phyloP scores from a whole-genome alignment of 805 yeast species.

The Schizosaccharomyces osmophilus region DNA sequence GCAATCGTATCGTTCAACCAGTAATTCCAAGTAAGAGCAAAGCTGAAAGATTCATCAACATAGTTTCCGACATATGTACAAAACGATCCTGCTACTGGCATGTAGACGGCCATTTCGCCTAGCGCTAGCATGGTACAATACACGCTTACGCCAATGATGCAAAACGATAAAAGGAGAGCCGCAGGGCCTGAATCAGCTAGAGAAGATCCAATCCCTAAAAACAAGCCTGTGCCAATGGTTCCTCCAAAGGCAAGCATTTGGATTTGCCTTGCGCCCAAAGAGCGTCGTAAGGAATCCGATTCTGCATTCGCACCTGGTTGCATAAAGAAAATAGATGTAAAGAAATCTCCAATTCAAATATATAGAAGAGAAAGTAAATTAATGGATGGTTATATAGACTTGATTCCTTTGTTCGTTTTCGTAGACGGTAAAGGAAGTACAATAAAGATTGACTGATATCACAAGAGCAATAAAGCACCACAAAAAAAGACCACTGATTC shows the following conservation, averaged over 20 bases:
- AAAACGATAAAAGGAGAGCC: constrained; percentile 25
- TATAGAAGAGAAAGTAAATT: too few species aligned
- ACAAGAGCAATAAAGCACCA: too few species aligned
- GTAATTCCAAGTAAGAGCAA: constrained; percentile 52
- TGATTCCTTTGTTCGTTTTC: too few species aligned
- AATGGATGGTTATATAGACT: too few species aligned
- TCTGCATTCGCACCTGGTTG: background rate
- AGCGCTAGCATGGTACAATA: constrained; percentile 28
- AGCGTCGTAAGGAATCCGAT: constrained; percentile 14
- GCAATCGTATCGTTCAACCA: constrained; percentile 31
- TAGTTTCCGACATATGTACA: constrained; percentile 36
- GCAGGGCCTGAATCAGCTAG: constrained; percentile 29
- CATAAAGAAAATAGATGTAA: background rate
- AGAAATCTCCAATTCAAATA: too few species aligned
- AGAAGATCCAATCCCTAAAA: constrained; percentile 40
- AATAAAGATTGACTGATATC: too few species aligned
- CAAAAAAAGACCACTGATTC: too few species aligned
- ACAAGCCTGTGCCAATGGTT: constrained; percentile 57
- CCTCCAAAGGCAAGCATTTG: constrained; percentile 62
- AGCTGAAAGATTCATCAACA: constrained; percentile 44
- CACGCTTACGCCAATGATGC: constrained; percentile 26
- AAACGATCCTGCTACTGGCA: constrained; percentile 37
- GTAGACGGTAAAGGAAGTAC: too few species aligned
- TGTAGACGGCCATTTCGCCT: constrained; percentile 42
- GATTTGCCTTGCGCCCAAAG: constrained; percentile 17